phyloP scores from a whole-genome alignment of 768 basidiomycete genomes.

The Psilocybe cubensis region DNA sequence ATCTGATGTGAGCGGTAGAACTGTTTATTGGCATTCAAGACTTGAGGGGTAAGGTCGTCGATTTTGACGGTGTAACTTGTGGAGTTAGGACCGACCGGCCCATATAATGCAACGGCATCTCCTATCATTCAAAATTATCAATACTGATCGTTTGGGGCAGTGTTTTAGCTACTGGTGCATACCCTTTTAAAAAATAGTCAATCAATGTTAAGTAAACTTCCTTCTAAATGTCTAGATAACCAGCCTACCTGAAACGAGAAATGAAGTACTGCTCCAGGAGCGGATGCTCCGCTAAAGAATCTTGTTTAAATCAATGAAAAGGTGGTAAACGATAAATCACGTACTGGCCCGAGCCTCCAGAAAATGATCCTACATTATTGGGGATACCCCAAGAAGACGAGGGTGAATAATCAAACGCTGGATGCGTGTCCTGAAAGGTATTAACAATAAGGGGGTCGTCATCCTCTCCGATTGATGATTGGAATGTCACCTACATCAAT shows the following conservation, averaged over 20 bases:
- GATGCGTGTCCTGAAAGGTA: conserved; percentile 34
- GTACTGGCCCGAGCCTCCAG: conserved; percentile 47
- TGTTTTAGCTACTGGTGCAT: too few relatives aligned
- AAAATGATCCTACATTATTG: conserved; percentile 37
- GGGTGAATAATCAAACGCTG: conserved; percentile 39
- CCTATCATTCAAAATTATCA: conserved; percentile 28
- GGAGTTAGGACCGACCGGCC: conserved; percentile 31
- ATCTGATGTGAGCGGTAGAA: conserved; percentile 18
- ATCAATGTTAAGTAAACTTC: not conserved
- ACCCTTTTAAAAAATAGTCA: conserved; percentile 15
- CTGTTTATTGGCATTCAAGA: conserved; percentile 11
- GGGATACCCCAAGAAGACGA: conserved; percentile 34
- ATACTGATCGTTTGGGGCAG: too few relatives aligned
- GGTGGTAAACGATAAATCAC: conserved; percentile 12
- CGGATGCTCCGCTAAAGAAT: conserved; percentile 32
- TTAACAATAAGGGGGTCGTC: conserved; percentile 23
- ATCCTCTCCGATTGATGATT: conserved; percentile 18
- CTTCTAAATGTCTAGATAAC: not conserved
- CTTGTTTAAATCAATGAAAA: not conserved
- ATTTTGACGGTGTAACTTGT: conserved; percentile 16
- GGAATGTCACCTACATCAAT: conserved; percentile 17
- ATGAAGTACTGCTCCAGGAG: conserved; percentile 31
- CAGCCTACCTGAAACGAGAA: conserved; percentile 42
- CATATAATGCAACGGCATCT: conserved; percentile 48
- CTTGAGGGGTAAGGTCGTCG: conserved; percentile 2